A percentile compares a stretch with the other conserved stretches of the same genome.
These are phyloP conservation scores for Diaporthe vexans DNA, from an alignment of 2,329 filamentous ascomycete species.

Conservation along the genomic window DNA sequence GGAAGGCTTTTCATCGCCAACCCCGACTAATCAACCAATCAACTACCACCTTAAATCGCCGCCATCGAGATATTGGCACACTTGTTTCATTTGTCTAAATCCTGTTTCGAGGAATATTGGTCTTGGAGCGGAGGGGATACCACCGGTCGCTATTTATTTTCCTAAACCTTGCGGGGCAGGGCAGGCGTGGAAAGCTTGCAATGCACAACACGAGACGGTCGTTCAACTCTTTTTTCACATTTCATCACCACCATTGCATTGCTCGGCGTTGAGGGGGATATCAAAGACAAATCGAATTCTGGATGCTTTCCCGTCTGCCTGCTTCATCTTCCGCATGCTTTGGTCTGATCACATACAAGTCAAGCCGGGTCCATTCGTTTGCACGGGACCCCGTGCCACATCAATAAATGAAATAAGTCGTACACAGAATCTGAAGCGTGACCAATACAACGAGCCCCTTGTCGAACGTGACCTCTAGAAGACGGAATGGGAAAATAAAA, in stretches of 20 bases:
- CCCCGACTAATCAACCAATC: conserved; percentile 70
- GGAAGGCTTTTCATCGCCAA: conserved; percentile 88
- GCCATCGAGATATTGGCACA: background rate
- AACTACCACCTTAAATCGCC: background rate
- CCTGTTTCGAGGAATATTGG: conserved; percentile 18
- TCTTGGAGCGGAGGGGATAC: conserved; percentile 28
- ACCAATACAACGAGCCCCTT: background rate
- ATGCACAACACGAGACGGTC: conserved; percentile 34
- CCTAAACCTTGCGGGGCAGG: conserved; percentile 1
- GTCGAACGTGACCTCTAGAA: background rate
- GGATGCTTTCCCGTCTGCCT: conserved; percentile 25
- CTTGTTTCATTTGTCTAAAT: conserved; percentile 35
- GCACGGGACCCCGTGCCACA: background rate
- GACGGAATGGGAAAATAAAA: background rate
- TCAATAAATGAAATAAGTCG: conserved; percentile 4
- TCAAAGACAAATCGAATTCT: conserved; percentile 33
- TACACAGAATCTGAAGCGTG: background rate
- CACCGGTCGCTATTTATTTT: conserved; percentile 34
- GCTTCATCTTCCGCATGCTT: conserved; percentile 14
- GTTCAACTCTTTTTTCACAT: conserved; percentile 27
- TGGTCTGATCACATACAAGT: background rate
- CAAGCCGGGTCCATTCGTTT: background rate
- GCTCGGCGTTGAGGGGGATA: conserved; percentile 41
- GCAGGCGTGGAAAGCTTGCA: conserved; percentile 22
- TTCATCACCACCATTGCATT: conserved; percentile 41